A percentile compares a stretch with the other conserved stretches of the same genome.
These are phyloP conservation scores for Amylostereum areolatum DNA, from an alignment of 1,284 basidiomycete genomes.

Conservation along the genomic window DNA sequence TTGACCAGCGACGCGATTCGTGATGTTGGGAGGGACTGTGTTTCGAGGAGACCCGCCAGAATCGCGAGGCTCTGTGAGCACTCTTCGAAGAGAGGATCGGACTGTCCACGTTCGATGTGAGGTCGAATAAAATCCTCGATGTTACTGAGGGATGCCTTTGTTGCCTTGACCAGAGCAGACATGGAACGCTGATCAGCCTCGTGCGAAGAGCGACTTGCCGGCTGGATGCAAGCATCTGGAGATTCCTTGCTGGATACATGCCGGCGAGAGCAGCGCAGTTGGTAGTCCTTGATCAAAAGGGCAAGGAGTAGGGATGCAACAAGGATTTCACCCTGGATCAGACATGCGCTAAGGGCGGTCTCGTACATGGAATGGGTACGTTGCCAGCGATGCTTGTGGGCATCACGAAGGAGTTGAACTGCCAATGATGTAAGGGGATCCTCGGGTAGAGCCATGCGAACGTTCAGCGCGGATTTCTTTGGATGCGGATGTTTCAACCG, in stretches of 20 bases:
- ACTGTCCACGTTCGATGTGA: constrained; percentile 6
- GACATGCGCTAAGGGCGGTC: constrained; percentile 51
- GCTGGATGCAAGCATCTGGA: constrained; percentile 7
- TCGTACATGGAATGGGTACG: constrained; percentile 56
- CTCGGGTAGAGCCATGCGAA: constrained; percentile 17
- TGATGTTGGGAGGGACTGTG: constrained; percentile 37
- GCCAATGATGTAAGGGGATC: constrained; percentile 41
- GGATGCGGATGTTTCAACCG: constrained; percentile 12
- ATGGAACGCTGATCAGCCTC: too few relatives aligned
- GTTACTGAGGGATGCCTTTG: not conserved
- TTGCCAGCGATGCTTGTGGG: constrained; percentile 46
- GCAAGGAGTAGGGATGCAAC: constrained; percentile 65
- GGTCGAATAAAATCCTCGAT: not conserved
- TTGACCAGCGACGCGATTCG: constrained; percentile 41
- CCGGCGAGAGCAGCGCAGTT: constrained; percentile 26
- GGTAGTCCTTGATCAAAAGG: constrained; percentile 58
- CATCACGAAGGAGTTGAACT: constrained; percentile 44
- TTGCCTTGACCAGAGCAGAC: not conserved
- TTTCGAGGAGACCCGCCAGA: constrained; percentile 46
- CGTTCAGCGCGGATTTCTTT: constrained; percentile 7
- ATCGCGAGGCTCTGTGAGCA: constrained; percentile 55
- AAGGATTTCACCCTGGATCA: constrained; percentile 72
- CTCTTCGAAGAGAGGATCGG: constrained; percentile 16
- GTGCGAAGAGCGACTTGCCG: not conserved
- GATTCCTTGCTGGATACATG: constrained; percentile 19